Base-by-base conservation (phyloP, 2,329 filamentous ascomycete species). In the Alternaria infectoria region DNA sequence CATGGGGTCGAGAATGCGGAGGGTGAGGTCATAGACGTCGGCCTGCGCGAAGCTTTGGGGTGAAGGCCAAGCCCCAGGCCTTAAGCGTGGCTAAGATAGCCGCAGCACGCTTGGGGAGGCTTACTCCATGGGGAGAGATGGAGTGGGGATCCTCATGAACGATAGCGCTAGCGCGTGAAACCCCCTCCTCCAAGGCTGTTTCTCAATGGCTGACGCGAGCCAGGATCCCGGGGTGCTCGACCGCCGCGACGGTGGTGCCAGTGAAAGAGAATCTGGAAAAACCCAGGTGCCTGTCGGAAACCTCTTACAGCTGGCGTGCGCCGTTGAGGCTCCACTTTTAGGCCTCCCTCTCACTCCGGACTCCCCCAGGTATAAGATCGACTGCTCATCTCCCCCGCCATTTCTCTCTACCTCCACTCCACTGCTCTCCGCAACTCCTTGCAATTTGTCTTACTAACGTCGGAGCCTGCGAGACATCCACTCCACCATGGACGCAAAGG, bases 121-220 rank as follows among this genome's bases (percentile, higher is more conserved):
- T 62, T 62, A 55, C 60, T 62, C 60, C 56, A 62, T 62, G 60
- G 50, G 56, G 60, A 21, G 60, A 21, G 25, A 50, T 36, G n/a
- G 3, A 17, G 60, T 62, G 56, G 60, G 54, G 56, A 59, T 59
- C 56, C 13, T 46, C 56, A 59, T 36, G 56, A 54, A 62, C 60
- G 44, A 43, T 43, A 28, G 15, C 25, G 21, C 60, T 59, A 59
- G 60, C 60, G 55, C 32, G 11, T 23, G 13, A 19, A 45, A 49
- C 59, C 60, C 60, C 60, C 60, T 59, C 60, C 50, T 51, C 47
- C 49, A 26, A 36, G 56, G 21, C 49, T 28, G 23, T 45, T 15
- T 59, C 30, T 43, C 57, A 57, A 59, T 62, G 56, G 60, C 45
- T 19, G 19, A 47, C 44, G 43, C 50, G 40, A 15, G 23, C 57